These are phyloP conservation scores for Fraxinus paxiana DNA, from an alignment of 305 asterid species.

Conservation along the genomic window DNA sequence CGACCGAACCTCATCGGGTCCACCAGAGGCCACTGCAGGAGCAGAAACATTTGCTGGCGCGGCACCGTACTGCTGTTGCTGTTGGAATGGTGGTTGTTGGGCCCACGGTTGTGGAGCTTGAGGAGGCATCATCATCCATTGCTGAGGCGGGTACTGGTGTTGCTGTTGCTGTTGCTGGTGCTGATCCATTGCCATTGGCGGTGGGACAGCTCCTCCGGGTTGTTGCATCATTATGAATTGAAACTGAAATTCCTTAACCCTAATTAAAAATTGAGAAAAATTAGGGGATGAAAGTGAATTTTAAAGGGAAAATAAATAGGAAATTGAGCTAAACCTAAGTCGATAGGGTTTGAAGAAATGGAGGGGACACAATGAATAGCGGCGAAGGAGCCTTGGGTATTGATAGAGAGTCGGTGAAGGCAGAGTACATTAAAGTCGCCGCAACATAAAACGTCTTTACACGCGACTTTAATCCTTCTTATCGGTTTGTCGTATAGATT, in stretches of 20 bases:
- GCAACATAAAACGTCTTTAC: not conserved
- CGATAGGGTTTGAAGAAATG: conserved; percentile 38
- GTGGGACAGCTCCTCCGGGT: conserved; percentile 60
- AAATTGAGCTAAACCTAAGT: conserved; percentile 27
- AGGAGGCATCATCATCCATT: conserved; percentile 58
- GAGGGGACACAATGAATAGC: not conserved
- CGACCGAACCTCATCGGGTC: conserved; percentile 56
- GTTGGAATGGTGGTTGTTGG: conserved; percentile 36
- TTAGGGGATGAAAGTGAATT: not conserved
- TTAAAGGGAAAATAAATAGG: not conserved
- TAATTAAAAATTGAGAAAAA: conserved; percentile 7
- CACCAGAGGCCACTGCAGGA: conserved; percentile 19
- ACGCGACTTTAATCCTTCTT: not conserved
- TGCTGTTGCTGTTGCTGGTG: conserved; percentile 46
- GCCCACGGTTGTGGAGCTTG: conserved; percentile 58
- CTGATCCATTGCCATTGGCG: conserved; percentile 58
- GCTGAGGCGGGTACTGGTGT: conserved; percentile 37
- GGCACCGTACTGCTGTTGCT: conserved; percentile 52
- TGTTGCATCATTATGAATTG: conserved; percentile 49
- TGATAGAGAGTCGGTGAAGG: not conserved
- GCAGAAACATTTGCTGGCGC: conserved; percentile 27
- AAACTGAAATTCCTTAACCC: conserved; percentile 19
- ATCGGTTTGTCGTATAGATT: not conserved
- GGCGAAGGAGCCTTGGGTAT: not conserved
- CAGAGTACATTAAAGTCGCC: not conserved